phyloP scores from a whole-genome alignment of 768 basidiomycete species.

The Artomyces pyxidatus region DNA sequence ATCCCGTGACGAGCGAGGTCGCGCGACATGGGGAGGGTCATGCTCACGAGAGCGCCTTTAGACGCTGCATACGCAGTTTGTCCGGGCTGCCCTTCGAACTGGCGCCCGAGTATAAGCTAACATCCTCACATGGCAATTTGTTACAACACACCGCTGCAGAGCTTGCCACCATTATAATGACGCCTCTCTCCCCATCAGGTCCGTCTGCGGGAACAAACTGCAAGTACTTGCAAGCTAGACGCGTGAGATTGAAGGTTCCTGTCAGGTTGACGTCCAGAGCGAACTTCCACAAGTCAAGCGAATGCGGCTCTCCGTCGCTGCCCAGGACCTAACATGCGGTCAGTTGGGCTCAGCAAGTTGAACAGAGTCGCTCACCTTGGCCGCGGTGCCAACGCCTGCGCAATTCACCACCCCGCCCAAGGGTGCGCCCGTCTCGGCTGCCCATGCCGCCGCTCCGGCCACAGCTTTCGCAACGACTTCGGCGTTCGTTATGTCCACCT shows the following conservation, averaged over 20 bases:
- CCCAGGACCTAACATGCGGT: slow-evolving; percentile 35
- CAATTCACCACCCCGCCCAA: slow-evolving; percentile 56
- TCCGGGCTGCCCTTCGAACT: slow-evolving; percentile 52
- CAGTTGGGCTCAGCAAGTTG: neutral
- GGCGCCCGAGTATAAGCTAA: neutral
- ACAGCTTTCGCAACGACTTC: slow-evolving; percentile 22
- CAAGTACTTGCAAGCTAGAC: slow-evolving; percentile 43
- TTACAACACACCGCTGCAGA: slow-evolving; percentile 35
- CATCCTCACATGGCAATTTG: neutral
- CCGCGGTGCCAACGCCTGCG: slow-evolving; percentile 41
- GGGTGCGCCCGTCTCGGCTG: slow-evolving; percentile 28
- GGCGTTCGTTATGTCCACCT: slow-evolving; percentile 21
- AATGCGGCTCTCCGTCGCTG: slow-evolving; percentile 36
- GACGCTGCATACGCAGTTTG: slow-evolving; percentile 49
- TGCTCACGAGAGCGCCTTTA: slow-evolving; percentile 48
- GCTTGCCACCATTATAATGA: slow-evolving; percentile 50
- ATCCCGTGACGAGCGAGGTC: slow-evolving; percentile 46
- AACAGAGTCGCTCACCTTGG: slow-evolving; percentile 15
- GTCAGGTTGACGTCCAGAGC: slow-evolving; percentile 47
- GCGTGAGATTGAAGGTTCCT: slow-evolving; percentile 52
- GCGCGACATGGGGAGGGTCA: slow-evolving; percentile 55
- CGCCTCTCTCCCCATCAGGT: slow-evolving; percentile 46
- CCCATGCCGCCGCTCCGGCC: slow-evolving; percentile 16
- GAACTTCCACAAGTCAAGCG: slow-evolving; percentile 43
- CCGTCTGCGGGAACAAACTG: slow-evolving; percentile 36